Percentiles rank a stretch among this genome's conserved stretches.
These are phyloP conservation scores for Pilatotrama ljubarskyi DNA, from an alignment of 768 basidiomycete genomes.

Conservation along the genomic window DNA sequence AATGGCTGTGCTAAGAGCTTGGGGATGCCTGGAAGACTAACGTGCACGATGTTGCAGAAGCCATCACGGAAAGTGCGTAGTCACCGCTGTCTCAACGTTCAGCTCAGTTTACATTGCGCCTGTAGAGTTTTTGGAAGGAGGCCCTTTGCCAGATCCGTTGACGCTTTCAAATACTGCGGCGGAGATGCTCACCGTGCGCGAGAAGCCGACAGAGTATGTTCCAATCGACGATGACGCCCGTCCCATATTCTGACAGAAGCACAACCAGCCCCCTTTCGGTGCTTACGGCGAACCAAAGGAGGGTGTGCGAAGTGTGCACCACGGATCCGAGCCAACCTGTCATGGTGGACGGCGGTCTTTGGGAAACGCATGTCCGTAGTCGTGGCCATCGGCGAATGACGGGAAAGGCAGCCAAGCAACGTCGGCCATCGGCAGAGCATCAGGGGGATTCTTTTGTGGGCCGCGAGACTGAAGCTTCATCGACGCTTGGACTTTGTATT, in stretches of 20 bases:
- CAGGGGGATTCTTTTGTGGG: not conserved
- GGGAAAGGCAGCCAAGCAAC: not conserved
- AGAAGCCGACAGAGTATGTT: constrained; percentile 48
- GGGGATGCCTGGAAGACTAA: constrained; percentile 58
- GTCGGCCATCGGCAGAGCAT: not conserved
- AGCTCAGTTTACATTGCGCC: not conserved
- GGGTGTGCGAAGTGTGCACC: constrained; percentile 66
- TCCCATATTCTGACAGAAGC: constrained; percentile 4
- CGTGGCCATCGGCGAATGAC: constrained; percentile 52
- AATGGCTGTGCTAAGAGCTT: constrained; percentile 37
- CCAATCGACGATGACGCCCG: not conserved
- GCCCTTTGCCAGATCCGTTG: constrained; percentile 55
- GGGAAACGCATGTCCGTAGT: constrained; percentile 59
- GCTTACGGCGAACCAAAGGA: constrained; percentile 55
- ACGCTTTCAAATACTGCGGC: constrained; percentile 55
- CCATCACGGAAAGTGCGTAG: constrained; percentile 48
- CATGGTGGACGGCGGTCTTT: constrained; percentile 59
- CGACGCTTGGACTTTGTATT: not conserved
- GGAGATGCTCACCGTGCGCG: constrained; percentile 48
- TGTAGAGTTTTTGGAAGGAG: constrained; percentile 56
- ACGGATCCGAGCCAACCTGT: constrained; percentile 52
- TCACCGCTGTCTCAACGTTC: not conserved
- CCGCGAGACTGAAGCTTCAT: not conserved
- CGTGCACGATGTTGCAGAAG: constrained; percentile 52
- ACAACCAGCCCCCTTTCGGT: constrained; percentile 53